Evolutionary conservation across 2,329 filamentous ascomycete genomes (phyloP).

Genomic region (Periglandula ipomoeae): DNA sequence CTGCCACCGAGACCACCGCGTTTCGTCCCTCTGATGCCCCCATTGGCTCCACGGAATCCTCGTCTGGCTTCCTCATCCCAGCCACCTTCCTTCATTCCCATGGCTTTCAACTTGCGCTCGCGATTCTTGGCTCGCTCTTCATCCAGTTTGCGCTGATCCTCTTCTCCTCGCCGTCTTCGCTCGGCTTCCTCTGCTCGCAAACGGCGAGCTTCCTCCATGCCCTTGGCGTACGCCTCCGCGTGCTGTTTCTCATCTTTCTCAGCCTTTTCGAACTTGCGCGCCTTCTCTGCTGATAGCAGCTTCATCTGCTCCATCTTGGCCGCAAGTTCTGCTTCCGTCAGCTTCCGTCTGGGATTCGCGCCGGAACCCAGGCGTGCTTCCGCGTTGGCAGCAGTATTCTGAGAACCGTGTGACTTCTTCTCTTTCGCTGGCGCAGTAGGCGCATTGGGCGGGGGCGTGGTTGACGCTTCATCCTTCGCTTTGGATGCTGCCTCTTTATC

Average conservation of each 20-base stretch:
- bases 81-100: conserved; percentile 41
- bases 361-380: conserved; percentile 42
- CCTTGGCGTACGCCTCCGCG: conserved; percentile 42
- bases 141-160: conserved; percentile 41
- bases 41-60: conserved; percentile 34
- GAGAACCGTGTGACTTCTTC: conserved; percentile 11
- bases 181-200: conserved; percentile 44
- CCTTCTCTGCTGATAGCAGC: conserved; percentile 47
- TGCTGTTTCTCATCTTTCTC: conserved; percentile 48
- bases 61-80: conserved; percentile 44
- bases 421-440: conserved; percentile 18
- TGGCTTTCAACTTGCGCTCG: conserved; percentile 51
- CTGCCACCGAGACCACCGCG: conserved; percentile 30
- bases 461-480: conserved; percentile 6
- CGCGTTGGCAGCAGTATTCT: conserved; percentile 25
- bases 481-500: neutral
- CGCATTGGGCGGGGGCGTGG: conserved; percentile 22
- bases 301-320: conserved; percentile 54
- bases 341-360: conserved; percentile 49
- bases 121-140: conserved; percentile 52
- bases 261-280: conserved; percentile 48
- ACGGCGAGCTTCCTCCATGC: conserved; percentile 45
- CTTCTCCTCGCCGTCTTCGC: conserved; percentile 40
- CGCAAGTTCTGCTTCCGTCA: conserved; percentile 49
- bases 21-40: conserved; percentile 29